Evolutionary conservation across 2,329 filamentous ascomycete species (phyloP).

Genomic region (Verticillium dahliae): DNA sequence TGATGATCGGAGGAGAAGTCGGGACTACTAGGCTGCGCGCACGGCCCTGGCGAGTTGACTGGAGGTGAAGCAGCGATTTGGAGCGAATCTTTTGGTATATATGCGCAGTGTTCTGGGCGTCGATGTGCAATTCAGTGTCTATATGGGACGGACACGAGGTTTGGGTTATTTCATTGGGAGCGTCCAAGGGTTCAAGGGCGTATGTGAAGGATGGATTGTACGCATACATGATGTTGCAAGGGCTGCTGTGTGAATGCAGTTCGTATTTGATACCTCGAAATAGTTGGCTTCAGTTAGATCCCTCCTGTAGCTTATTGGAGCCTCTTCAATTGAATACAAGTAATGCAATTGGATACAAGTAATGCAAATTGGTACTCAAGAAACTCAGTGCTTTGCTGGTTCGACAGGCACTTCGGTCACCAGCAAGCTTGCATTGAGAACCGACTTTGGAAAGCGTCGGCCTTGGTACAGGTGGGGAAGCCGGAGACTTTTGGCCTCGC

Average conservation of each 20-base stretch:
- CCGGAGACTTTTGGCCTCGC: background rate
- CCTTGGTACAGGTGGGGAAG: background rate
- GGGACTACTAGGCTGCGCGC: slow-evolving; percentile 13
- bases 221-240: background rate
- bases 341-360: too few species aligned
- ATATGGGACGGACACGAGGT: too few species aligned
- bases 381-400: too few species aligned
- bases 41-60: background rate
- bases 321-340: too few species aligned
- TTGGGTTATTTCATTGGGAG: too few species aligned
- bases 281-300: background rate
- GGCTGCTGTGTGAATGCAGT: background rate
- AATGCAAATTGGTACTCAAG: too few species aligned
- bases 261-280: background rate
- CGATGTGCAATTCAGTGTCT: too few species aligned
- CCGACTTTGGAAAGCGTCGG: background rate
- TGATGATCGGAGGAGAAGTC: slow-evolving; percentile 17
- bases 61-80: background rate
- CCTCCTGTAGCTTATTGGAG: background rate
- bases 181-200: too few species aligned
- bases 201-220: background rate
- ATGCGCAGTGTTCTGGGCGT: too few species aligned
- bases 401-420: too few species aligned
- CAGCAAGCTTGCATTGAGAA: background rate
- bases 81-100: background rate